These are phyloP conservation scores for Candida pseudofarinosa DNA, from an alignment of 805 yeast genomes.

Conservation along the genomic window DNA sequence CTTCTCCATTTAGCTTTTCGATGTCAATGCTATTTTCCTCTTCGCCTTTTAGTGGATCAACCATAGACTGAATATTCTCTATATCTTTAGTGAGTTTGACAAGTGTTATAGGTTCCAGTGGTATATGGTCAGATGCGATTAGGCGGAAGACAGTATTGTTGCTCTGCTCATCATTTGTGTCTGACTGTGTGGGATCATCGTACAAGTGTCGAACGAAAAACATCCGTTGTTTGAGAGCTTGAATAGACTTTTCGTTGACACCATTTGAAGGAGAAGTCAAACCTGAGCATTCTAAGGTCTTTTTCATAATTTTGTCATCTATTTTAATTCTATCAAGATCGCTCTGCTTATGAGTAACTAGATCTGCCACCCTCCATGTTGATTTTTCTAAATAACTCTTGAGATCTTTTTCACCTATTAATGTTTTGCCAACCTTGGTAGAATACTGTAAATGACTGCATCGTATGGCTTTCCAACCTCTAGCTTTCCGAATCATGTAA, in stretches of 20 bases:
- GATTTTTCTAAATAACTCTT: slow-evolving; percentile 6
- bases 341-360: slow-evolving; percentile 7
- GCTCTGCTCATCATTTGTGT: slow-evolving; percentile 7
- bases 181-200: slow-evolving; percentile 12
- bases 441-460: not conserved
- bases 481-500: not conserved
- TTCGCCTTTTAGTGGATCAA: slow-evolving; percentile 21
- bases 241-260: slow-evolving; percentile 14
- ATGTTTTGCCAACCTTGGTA: slow-evolving; percentile 2
- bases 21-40: slow-evolving; percentile 10
- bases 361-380: slow-evolving; percentile 16
- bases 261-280: slow-evolving; percentile 4
- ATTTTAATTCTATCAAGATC: slow-evolving; percentile 8
- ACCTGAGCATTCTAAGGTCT: slow-evolving; percentile 34
- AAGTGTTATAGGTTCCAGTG: slow-evolving; percentile 20
- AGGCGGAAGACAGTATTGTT: slow-evolving; percentile 30
- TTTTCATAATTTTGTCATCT: slow-evolving; percentile 15
- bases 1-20: slow-evolving; percentile 7
- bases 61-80: slow-evolving; percentile 7
- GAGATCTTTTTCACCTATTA: slow-evolving; percentile 7
- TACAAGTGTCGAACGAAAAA: slow-evolving; percentile 31
- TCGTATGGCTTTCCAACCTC: not conserved
- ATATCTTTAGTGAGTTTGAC: slow-evolving; percentile 12
- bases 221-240: slow-evolving; percentile 33
- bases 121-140: slow-evolving; percentile 28